phyloP scores from a whole-genome alignment of 495 filamentous ascomycete genomes.

The Aspergillus sparsus region DNA sequence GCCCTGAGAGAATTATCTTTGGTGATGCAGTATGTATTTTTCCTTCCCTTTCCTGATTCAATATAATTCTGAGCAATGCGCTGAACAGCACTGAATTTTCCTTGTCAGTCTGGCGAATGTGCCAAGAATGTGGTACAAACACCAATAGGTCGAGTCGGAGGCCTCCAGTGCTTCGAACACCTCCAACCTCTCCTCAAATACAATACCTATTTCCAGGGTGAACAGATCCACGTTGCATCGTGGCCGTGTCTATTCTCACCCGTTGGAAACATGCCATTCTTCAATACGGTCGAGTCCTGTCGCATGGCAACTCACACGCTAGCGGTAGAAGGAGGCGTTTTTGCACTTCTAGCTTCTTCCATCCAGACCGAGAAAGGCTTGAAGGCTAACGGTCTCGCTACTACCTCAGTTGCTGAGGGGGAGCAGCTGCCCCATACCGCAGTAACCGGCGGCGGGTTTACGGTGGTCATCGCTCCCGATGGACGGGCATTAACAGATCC shows the following conservation, averaged over 20 bases:
- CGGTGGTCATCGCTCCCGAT: conserved; percentile 10
- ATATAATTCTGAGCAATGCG: too few species aligned
- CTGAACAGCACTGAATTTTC: too few species aligned
- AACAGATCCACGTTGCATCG: conserved; percentile 38
- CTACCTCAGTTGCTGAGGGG: background rate
- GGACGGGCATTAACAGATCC: conserved; percentile 2
- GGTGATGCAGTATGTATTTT: conserved; percentile 46
- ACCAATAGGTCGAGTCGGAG: conserved; percentile 28
- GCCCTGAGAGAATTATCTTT: conserved; percentile 57
- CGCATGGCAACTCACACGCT: background rate
- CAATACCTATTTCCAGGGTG: conserved; percentile 34
- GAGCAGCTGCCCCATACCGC: background rate
- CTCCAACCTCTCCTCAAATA: conserved; percentile 37
- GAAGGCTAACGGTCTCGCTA: background rate
- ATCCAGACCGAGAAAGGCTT: background rate
- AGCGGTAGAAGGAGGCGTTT: background rate
- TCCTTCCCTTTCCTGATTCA: conserved; percentile 19
- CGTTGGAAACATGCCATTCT: background rate
- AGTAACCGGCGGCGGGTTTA: conserved; percentile 8
- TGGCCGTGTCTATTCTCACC: conserved; percentile 26
- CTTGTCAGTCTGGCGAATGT: background rate
- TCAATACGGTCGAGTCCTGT: conserved; percentile 2
- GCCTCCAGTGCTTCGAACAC: conserved; percentile 38
- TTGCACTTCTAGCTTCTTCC: background rate
- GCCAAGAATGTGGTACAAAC: conserved; percentile 26